Percentiles rank a stretch among this genome's conserved stretches.
phyloP scores from a whole-genome alignment of 768 basidiomycete genomes.

The Nevesoporus exiguus region DNA sequence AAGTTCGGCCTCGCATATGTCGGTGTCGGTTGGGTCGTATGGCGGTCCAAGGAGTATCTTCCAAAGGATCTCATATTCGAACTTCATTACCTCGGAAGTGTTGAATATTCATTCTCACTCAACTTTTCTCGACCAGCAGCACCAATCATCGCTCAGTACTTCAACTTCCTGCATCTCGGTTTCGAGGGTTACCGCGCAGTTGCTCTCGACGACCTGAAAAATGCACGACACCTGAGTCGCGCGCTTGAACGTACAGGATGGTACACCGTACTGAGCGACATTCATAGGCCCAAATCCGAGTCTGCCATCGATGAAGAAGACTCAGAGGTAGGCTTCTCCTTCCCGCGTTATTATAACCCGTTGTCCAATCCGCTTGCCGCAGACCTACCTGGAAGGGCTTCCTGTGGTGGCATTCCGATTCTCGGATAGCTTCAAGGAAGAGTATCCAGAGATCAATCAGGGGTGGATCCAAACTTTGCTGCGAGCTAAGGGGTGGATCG shows the following conservation, averaged over 20 bases:
- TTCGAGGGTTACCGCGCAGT: slow-evolving; percentile 50
- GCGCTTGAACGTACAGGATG: slow-evolving; percentile 57
- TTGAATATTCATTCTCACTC: slow-evolving; percentile 74
- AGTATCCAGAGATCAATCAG: slow-evolving; percentile 57
- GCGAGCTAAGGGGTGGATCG: slow-evolving; percentile 52
- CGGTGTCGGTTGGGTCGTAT: slow-evolving; percentile 64
- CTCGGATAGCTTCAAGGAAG: slow-evolving; percentile 47
- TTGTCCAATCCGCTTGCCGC: neutral
- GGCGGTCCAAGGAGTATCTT: slow-evolving; percentile 52
- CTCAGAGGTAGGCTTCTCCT: slow-evolving; percentile 45
- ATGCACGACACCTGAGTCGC: slow-evolving; percentile 62
- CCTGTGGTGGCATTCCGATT: slow-evolving; percentile 56
- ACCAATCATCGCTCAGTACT: slow-evolving; percentile 61
- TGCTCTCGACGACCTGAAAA: slow-evolving; percentile 48
- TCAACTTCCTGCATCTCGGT: slow-evolving; percentile 61
- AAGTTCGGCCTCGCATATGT: slow-evolving; percentile 57
- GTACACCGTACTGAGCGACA: slow-evolving; percentile 51
- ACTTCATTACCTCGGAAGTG: slow-evolving; percentile 47
- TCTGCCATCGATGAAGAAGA: slow-evolving; percentile 46
- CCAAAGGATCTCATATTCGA: slow-evolving; percentile 72
- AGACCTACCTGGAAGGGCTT: slow-evolving; percentile 47
- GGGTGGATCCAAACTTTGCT: slow-evolving; percentile 52
- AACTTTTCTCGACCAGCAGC: slow-evolving; percentile 62
- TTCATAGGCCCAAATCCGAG: slow-evolving; percentile 42
- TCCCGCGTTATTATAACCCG: neutral